Percentiles rank a stretch among this genome's conserved stretches.
phyloP scores from a whole-genome alignment of 1,284 basidiomycete species.

The Sanguinoderma infundibulare region DNA sequence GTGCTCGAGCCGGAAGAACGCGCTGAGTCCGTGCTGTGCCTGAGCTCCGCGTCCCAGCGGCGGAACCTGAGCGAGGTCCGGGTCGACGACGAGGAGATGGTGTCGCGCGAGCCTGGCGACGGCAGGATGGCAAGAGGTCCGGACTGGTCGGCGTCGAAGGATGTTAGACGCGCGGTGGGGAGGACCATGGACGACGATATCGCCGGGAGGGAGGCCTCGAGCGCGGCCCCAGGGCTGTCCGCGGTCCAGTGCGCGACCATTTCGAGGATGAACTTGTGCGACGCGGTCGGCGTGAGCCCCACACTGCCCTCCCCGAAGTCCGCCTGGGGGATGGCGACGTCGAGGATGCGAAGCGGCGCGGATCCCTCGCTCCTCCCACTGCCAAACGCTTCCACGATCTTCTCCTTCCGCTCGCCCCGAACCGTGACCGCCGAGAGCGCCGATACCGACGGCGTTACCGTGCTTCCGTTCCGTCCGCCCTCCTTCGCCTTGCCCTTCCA shows the following conservation, averaged over 20 bases:
- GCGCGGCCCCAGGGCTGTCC: background rate
- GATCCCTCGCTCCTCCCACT: constrained; percentile 18
- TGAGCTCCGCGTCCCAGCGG: constrained; percentile 11
- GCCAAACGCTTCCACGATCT: constrained; percentile 37
- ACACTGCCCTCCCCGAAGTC: background rate
- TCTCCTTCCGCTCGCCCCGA: constrained; percentile 43
- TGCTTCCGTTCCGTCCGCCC: constrained; percentile 36
- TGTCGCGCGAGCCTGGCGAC: constrained; percentile 8
- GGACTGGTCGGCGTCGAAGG: constrained; percentile 16
- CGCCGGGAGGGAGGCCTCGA: constrained; percentile 11
- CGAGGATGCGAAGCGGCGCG: background rate
- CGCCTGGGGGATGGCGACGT: background rate
- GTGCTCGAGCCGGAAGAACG: background rate
- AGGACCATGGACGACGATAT: constrained; percentile 24
- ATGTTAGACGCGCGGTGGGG: constrained; percentile 5
- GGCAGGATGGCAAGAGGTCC: constrained; percentile 23
- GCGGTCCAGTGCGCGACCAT: background rate
- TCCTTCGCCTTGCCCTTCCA: constrained; percentile 51
- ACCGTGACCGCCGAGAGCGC: constrained; percentile 54
- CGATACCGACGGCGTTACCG: constrained; percentile 55
- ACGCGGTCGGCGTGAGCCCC: background rate
- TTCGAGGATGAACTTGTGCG: background rate
- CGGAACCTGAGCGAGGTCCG: constrained; percentile 18
- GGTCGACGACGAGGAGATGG: constrained; percentile 13
- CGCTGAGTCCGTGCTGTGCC: constrained; percentile 12